Evolutionary conservation across 2,329 filamentous ascomycete species (phyloP).

Genomic region (Biscogniauxia mediterranea): DNA sequence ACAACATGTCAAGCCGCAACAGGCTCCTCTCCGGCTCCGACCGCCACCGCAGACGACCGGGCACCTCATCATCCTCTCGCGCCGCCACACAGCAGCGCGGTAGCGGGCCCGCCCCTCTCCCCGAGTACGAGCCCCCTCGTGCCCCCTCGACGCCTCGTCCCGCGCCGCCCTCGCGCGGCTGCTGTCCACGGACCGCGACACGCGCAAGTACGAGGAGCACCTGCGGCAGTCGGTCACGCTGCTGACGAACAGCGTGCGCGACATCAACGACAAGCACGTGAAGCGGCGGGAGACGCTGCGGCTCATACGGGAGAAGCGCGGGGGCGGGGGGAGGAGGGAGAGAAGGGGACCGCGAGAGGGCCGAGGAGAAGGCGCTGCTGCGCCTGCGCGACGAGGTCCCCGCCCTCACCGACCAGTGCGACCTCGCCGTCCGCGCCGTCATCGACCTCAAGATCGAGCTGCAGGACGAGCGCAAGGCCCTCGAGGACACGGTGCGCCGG

Average conservation of each 20-base stretch:
- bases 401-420: constrained; percentile 43
- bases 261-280: constrained; percentile 46
- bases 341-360: constrained; percentile 37
- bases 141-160: constrained; percentile 41
- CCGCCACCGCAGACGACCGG: constrained; percentile 13
- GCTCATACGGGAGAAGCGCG: constrained; percentile 37
- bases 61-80: constrained; percentile 9
- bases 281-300: constrained; percentile 35
- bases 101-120: constrained; percentile 40
- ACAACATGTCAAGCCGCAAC: constrained; percentile 19
- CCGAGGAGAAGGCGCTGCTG: constrained; percentile 38
- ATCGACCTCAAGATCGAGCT: constrained; percentile 51
- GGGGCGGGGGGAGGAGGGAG: constrained; percentile 22
- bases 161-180: constrained; percentile 43
- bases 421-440: constrained; percentile 45
- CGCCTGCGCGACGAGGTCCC: constrained; percentile 41
- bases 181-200: constrained; percentile 41
- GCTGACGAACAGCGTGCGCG: constrained; percentile 45
- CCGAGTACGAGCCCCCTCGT: constrained; percentile 50
- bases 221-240: constrained; percentile 44
- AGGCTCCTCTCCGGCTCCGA: constrained; percentile 20
- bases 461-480: constrained; percentile 43
- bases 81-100: constrained; percentile 8
- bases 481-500: constrained; percentile 38
- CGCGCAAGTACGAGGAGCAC: constrained; percentile 44